Evolutionary conservation across 176 grass and related monocot genomes (phyloP).

Genomic region (Ampelocalamus luodianensis): DNA sequence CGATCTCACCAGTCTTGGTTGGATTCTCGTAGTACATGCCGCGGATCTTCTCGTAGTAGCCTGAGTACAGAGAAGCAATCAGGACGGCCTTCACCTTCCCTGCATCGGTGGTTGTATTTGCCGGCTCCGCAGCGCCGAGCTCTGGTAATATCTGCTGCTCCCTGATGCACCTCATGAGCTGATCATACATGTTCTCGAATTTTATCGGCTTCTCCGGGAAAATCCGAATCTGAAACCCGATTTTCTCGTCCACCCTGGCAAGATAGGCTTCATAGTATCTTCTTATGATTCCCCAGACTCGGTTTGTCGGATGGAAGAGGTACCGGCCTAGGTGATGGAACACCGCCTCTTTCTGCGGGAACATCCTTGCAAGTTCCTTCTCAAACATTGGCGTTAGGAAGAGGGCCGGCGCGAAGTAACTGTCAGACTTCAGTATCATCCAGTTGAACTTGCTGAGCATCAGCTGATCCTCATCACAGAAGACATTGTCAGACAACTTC

Average conservation of each 20-base stretch:
- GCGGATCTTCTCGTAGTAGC: conserved; percentile 84
- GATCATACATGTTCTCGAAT: conserved; percentile 84
- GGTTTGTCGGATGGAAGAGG: conserved; percentile 73
- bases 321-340: conserved; percentile 85
- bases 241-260: conserved; percentile 68
- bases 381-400: conserved; percentile 72
- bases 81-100: conserved; percentile 72
- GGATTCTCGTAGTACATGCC: conserved; percentile 84
- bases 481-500: conserved; percentile 65
- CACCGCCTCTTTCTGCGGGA: conserved; percentile 64
- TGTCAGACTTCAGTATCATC: conserved; percentile 85
- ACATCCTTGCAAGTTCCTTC: conserved; percentile 59
- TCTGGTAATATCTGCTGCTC: conserved; percentile 72
- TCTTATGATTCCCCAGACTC: conserved; percentile 66
- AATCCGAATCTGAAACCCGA: conserved; percentile 81
- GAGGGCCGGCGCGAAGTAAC: conserved; percentile 80
- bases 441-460: conserved; percentile 72
- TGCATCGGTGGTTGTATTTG: conserved; percentile 1
- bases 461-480: conserved; percentile 76
- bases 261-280: conserved; percentile 84
- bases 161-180: conserved; percentile 66
- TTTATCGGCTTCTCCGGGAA: conserved; percentile 67
- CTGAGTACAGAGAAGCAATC: conserved; percentile 74
- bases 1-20: conserved; percentile 62
- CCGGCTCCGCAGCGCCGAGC: conserved; percentile 33